Evolutionary conservation across 805 yeast species (phyloP), one percentile per base, ranked within the genome.

Genomic region (Nematodospora valgi): DNA sequence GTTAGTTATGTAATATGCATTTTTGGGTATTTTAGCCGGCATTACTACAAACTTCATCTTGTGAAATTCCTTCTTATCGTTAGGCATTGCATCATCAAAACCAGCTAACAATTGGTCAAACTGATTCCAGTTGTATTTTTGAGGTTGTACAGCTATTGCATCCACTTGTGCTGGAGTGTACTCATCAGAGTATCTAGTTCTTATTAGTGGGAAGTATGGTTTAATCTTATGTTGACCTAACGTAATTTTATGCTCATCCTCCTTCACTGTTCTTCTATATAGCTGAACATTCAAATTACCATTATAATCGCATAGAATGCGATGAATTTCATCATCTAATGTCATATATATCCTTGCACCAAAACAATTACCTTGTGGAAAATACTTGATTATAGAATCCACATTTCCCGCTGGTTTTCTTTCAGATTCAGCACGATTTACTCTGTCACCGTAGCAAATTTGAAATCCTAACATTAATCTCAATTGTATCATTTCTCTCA

Each of bases 61-160:
- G 52, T 78, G 83, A 45, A 72, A 66, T 22, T 72, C 70, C 38
- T 71, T 72, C 39, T 70, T 67, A 8, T 70, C 72, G 12, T 70
- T 76, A 9, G 78, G 77, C 37, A 77, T 62, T 1, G 78, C 75
- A 45, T 87, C 96, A 19, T 82, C 88, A 53, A 82, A 85, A 0
- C 98, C 98, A 0, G 97, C 95, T n/a, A 89, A 57, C 16, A 76
- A 75, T 51, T 87, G 96, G 62, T 93, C 99, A 46, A 89, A 70
- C 43, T 80, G 83, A 47, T 89, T 89, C 98, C 98, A 93, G 43
- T 89, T 88, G 42, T 78, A 74, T 10, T 67, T 62, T 28, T 72
- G 59, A 3, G 82, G 73, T 22, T 71, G 72, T 11, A 70, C 69
- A 27, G 72, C 71, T 13, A 75, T 60, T 2, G 80, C 76, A 40